These are phyloP conservation scores for Metschnikowia koreensis DNA, from an alignment of 805 yeast species.

Conservation along the genomic window DNA sequence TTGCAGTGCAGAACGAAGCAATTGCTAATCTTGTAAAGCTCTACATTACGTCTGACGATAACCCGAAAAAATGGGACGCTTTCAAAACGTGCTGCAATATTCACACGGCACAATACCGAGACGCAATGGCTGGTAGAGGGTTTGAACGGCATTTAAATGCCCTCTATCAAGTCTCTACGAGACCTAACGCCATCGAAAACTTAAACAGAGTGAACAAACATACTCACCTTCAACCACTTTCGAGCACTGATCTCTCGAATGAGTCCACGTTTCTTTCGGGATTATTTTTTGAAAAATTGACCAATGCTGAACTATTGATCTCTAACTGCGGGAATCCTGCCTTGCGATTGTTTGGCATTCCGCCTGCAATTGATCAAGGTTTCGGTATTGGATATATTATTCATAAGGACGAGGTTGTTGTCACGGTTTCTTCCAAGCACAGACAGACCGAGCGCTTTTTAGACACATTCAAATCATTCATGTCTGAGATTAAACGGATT, in stretches of 20 bases:
- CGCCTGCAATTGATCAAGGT: conserved; percentile 87
- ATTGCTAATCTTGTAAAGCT: conserved; percentile 54
- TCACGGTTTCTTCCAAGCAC: conserved; percentile 84
- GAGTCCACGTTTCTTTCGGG: conserved; percentile 34
- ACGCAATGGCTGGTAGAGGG: conserved; percentile 61
- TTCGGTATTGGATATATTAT: conserved; percentile 92
- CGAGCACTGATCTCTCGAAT: conserved; percentile 5
- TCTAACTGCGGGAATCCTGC: conserved; percentile 91
- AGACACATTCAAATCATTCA: conserved; percentile 63
- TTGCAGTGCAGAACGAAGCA: conserved; percentile 59
- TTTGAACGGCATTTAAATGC: conserved; percentile 74
- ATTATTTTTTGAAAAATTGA: conserved; percentile 32
- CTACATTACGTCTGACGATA: conserved; percentile 56
- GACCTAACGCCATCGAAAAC: conserved; percentile 34
- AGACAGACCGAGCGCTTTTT: conserved; percentile 80
- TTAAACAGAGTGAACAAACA: conserved; percentile 41
- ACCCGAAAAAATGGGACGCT: conserved; percentile 46
- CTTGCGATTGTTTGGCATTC: conserved; percentile 81
- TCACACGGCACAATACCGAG: conserved; percentile 49
- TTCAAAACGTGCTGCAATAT: conserved; percentile 50
- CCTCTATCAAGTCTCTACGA: conserved; percentile 52
- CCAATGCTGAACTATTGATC: conserved; percentile 36
- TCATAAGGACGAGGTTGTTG: conserved; percentile 71
- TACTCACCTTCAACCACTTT: conserved; percentile 21
- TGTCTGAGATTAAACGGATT: conserved; percentile 55